Base-by-base conservation (phyloP, 768 basidiomycete genomes). In the Strobilomyces dryophilus region DNA sequence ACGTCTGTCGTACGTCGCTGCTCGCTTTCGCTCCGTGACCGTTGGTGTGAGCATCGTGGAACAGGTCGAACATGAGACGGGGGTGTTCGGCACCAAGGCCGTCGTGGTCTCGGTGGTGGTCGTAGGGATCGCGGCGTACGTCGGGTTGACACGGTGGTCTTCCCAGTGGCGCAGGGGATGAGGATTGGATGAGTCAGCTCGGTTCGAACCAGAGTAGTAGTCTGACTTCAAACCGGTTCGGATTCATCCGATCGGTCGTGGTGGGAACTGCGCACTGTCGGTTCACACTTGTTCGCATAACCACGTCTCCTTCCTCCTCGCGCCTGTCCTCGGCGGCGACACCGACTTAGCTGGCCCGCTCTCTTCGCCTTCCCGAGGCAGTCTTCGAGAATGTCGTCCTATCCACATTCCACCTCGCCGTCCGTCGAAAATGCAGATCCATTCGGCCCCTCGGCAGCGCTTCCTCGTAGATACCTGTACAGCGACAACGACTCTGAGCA, bases 401-500 rank as follows among this genome's bases (percentile, higher is more conserved):
- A 84, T 62, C 77, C 78, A 48, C 80, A 83, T 15, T 71, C 74
- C 34, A 79, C 83, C 11, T 82, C 83, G 6, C 74, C 77, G 27
- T 79, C 84, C 37, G 76, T 82, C 58, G 83, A 87, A 62, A 79
- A 79, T 27, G 73, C 75, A 60, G 87, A 89, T 71, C 87, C 86
- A 54, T 89, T 87, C 71, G 75, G 72, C 45, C 66, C 73, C 57
- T 70, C 65, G 54, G 71, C 60, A 62, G 70, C 64, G 58, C 66
- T 64, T 34, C 65, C 63, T 59, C 69, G 64, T 57, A 75, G 74
- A 55, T 77, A 71, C 73, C 18, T 79, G 41, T 85, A 83, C 71
- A 87, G 83, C 72, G 89, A 91, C 76, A 83, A 82, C 65, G 87
- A 89, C 62, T 84, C 84, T 34, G 87, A 88, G 67, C 74, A 84